Conservation (phyloP, 768 basidiomycete genomes). For the Naganishia kalamii region DNA sequence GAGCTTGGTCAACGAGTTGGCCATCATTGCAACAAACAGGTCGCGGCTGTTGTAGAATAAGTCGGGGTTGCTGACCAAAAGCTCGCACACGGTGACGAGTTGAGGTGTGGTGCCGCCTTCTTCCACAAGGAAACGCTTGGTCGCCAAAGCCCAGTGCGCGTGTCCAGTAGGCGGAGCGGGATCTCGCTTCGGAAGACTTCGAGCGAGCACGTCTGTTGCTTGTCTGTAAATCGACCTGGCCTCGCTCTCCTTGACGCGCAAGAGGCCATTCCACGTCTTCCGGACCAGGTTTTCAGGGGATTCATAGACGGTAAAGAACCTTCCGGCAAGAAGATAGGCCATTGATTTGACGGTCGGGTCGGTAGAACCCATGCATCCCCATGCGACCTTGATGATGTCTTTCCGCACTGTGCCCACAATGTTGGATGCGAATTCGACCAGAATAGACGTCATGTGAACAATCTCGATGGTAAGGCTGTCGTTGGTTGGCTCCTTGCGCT, state of each 20-base stretch:
- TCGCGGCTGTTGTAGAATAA: conserved; percentile 89
- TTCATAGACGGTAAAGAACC: conserved; percentile 83
- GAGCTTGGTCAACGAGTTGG: conserved; percentile 77
- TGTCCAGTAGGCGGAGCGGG: conserved; percentile 38
- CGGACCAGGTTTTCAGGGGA: conserved; percentile 86
- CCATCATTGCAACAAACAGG: conserved; percentile 87
- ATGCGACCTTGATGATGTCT: conserved; percentile 87
- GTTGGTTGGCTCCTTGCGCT: conserved; percentile 21
- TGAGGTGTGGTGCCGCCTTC: conserved; percentile 67
- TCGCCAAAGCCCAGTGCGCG: conserved; percentile 73
- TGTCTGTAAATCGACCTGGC: conserved; percentile 69
- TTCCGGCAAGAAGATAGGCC: conserved; percentile 79
- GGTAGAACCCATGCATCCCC: conserved; percentile 55
- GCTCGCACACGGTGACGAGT: conserved; percentile 73
- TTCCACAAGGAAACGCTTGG: conserved; percentile 76
- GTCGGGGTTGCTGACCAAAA: conserved; percentile 82
- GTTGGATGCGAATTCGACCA: conserved; percentile 77
- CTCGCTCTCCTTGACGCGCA: conserved; percentile 76
- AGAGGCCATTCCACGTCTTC: conserved; percentile 80
- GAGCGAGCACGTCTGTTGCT: conserved; percentile 78
- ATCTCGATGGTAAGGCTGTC: conserved; percentile 88
- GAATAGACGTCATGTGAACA: conserved; percentile 75
- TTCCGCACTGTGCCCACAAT: conserved; percentile 76
- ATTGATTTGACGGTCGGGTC: conserved; percentile 90
- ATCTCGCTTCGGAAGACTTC: conserved; percentile 64